Evolutionary conservation across 352 stramenopile species (phyloP).

Genomic region (Globisporangium nodosum): DNA sequence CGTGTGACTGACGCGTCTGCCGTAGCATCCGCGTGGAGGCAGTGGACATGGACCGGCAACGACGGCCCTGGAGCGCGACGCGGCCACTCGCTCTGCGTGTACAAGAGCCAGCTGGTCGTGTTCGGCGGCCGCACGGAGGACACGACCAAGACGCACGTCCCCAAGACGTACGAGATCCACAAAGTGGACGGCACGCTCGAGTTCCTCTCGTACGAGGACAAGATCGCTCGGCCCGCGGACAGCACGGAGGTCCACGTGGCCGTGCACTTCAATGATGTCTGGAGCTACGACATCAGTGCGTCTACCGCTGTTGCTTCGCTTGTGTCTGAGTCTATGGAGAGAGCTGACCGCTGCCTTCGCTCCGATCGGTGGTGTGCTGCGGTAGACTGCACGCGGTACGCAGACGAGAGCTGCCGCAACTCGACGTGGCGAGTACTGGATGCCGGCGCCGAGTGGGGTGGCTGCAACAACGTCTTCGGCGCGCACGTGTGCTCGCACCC

Average conservation of each 20-base stretch:
- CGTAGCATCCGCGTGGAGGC: conserved; percentile 47
- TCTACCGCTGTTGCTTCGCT: background rate
- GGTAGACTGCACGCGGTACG: conserved; percentile 79
- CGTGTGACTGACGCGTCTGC: background rate
- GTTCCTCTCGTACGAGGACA: conserved; percentile 88
- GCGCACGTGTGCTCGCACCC: conserved; percentile 86
- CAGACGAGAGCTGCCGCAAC: conserved; percentile 76
- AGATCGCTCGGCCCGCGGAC: conserved; percentile 47
- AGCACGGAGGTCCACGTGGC: conserved; percentile 64
- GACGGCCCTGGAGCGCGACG: conserved; percentile 62
- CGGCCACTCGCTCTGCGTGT: conserved; percentile 87
- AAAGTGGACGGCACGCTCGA: conserved; percentile 72
- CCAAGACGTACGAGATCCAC: conserved; percentile 90
- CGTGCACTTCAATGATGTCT: conserved; percentile 95
- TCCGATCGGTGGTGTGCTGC: background rate
- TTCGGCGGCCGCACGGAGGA: conserved; percentile 93
- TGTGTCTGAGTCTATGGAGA: background rate
- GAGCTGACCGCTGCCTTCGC: background rate
- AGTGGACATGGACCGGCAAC: conserved; percentile 74
- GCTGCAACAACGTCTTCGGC: conserved; percentile 85
- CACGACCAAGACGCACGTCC: conserved; percentile 77
- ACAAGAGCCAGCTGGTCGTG: conserved; percentile 78
- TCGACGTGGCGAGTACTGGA: conserved; percentile 85
- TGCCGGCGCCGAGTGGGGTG: conserved; percentile 84
- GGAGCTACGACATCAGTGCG: conserved; percentile 91